Evolutionary conservation across 768 basidiomycete species (phyloP), one percentile per base, ranked within the genome.

Genomic region (Russula sp.): DNA sequence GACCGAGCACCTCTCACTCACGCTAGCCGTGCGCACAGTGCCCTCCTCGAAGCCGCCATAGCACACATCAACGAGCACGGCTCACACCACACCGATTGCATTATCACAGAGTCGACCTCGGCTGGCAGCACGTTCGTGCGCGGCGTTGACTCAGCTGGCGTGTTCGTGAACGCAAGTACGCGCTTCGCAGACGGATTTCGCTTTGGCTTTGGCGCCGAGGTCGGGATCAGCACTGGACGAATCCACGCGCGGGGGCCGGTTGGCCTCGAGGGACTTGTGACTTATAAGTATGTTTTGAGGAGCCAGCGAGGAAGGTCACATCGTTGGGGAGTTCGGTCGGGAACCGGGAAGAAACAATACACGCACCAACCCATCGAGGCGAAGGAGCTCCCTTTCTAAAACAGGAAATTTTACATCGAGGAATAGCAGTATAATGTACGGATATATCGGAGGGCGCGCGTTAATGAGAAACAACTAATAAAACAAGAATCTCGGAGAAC

Each of bases 161-260:
- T 92, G 6, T 99, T 89, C 71, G 83, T 96, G 64, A 98, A 99
- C 71, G 95, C 95, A 7, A 93, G 90, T 71, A 98, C 97, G 11
- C 83, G 97, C 42, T 99, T 99, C 73, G 89, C 95, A 0, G 97
- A 99, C 74, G 96, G 97, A 14, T 97, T 95, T 76, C 77, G 96
- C 65, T 98, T 94, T 73, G 97, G 97, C 0, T 94, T 97, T 69
- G 97, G 97, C 3, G 95, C 97, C 7, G 97, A 98, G 76, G 97
- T 99, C 0, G 97, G 97, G 11, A 97, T 99, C 71, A 91, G 89
- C 73, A 99, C 97, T 0, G 95, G 96, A 1, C 87, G 91, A 72
- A 96, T 97, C 61, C 97, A 99, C 72, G 95, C 97, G 18, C 81
- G 96, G 48, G 97, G 97, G 4, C 97, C 97, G 0, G 96, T 98